Conservation (phyloP, 257 asterid species). For the Lycium barbarum region DNA sequence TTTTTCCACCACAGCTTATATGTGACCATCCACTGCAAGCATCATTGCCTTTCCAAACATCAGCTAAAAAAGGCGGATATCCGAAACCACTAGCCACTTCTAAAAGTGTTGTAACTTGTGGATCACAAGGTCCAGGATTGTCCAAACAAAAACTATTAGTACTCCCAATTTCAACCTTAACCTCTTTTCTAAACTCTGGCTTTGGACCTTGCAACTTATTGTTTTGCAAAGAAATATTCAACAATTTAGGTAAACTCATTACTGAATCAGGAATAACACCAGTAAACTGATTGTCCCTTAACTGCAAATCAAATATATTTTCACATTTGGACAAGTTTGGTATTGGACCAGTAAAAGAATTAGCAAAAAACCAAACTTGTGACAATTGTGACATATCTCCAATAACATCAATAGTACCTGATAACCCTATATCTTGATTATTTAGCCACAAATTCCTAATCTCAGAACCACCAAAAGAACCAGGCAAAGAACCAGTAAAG, state of each 20-base stretch:
- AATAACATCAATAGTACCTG: slow-evolving; percentile 70
- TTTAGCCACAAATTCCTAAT: slow-evolving; percentile 79
- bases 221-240: slow-evolving; percentile 66
- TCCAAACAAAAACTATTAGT: slow-evolving; percentile 61
- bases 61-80: slow-evolving; percentile 69
- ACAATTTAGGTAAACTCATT: slow-evolving; percentile 52
- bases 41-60: slow-evolving; percentile 74
- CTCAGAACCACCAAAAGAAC: slow-evolving; percentile 65
- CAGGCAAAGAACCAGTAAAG: slow-evolving; percentile 74
- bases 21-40: slow-evolving; percentile 70
- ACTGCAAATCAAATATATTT: slow-evolving; percentile 69
- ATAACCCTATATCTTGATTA: slow-evolving; percentile 63
- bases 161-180: not conserved
- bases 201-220: slow-evolving; percentile 79
- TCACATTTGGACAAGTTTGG: slow-evolving; percentile 78
- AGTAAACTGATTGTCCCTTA: slow-evolving; percentile 80
- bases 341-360: slow-evolving; percentile 72
- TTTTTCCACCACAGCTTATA: slow-evolving; percentile 54
- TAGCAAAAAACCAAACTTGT: slow-evolving; percentile 85
- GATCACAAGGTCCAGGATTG: slow-evolving; percentile 78
- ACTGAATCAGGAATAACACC: slow-evolving; percentile 73
- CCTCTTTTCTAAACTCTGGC: slow-evolving; percentile 49
- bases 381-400: slow-evolving; percentile 62
- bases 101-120: slow-evolving; percentile 74
- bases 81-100: slow-evolving; percentile 77